Base-by-base conservation (phyloP, 768 basidiomycete species). In the Lentinula sp. region DNA sequence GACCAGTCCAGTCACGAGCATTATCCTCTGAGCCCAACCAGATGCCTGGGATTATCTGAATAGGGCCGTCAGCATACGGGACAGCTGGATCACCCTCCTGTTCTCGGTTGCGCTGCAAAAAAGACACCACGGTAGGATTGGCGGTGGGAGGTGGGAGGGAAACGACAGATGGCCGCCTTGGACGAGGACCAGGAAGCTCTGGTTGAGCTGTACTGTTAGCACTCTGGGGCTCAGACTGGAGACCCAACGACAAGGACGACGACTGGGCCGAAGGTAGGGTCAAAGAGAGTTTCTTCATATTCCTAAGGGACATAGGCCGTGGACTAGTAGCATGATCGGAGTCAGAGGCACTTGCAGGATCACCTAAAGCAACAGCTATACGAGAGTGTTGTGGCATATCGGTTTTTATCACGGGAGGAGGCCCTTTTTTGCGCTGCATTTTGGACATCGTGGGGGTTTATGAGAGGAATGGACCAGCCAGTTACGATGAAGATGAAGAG, bases 1-100 rank as follows among this genome's bases (percentile, higher is more conserved):
- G 85, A 32, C 79, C 78, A 45, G 76, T 77, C 86, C 90, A 91
- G 73, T 95, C 90, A 61, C 86, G 84, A 48, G 90, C 93, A 66
- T 95, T 95, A 73, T 94, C 93, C 72, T 95, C 93, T 60, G 91
- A 91, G 64, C 94, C 95, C 9, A 96, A 84, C 87, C 88, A 96
- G 61, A 96, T 79, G 54, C 87, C 85, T 2, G 93, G 93, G 50
- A 95, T 79, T 67, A 97, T 79, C 73, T 95, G 88, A 13, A 89
- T 74, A 49, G 94, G 95, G 15, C 94, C 94, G 67, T 88, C 80
- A 4, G 79, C 69, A 70, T 97, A 97, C 6, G 94, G 90, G 2
- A 81, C 75, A 28, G 85, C 75, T 8, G 84, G 81, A 0, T 83
- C 81, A 51, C 74, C 75, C 41, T 85, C 87, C 67, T 88, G 88